Base-by-base conservation (phyloP, 495 filamentous ascomycete genomes). In the Astrothelium macrocarpum region DNA sequence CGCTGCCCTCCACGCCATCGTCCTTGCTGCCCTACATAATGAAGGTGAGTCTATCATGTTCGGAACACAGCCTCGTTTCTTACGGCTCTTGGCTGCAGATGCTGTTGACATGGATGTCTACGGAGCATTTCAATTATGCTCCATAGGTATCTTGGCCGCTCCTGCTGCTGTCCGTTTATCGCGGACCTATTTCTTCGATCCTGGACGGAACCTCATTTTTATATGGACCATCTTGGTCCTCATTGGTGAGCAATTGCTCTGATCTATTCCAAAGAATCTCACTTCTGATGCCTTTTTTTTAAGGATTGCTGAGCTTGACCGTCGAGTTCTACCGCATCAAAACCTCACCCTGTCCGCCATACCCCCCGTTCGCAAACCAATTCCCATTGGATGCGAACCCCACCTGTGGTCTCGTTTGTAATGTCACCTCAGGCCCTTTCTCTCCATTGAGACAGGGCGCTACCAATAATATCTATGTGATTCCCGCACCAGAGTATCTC, bases 91-190 rank as follows among this genome's bases (percentile, higher is more conserved):
- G 25, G 29, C 25, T 31, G 39, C 59, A 84, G 82, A 73, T 32
- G 83, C 81, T 42, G 76, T 85, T 23, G 84, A 87, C 66, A 82
- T 87, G 83, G 84, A 87, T 68, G 73, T 87, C 3, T 87, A 82
- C 32, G 84, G 84, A 1, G 81, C 83, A 23, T 84, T 87, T 58
- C 83, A 87, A 65, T 69, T 85, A 5, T 87, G 84, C 64, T 77
- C 82, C 2, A 84, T 87, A 58, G 84, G 81, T 34, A 81, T 84
- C 32, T 65, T 87, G 11, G 79, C 83, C 1, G 83, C 83, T 18
- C 84, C 84, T 0, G 73, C 78, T 1, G 83, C 81, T 0, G 83
- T 84, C 32, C 73, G 77, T 29, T 68, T 84, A 28, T 84, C 82
- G 1, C 73, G 73, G 11, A 85, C 83, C 0, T 85, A 85, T 67